phyloP scores from a whole-genome alignment of 495 filamentous ascomycete genomes.

The Trichoderma reesei region DNA sequence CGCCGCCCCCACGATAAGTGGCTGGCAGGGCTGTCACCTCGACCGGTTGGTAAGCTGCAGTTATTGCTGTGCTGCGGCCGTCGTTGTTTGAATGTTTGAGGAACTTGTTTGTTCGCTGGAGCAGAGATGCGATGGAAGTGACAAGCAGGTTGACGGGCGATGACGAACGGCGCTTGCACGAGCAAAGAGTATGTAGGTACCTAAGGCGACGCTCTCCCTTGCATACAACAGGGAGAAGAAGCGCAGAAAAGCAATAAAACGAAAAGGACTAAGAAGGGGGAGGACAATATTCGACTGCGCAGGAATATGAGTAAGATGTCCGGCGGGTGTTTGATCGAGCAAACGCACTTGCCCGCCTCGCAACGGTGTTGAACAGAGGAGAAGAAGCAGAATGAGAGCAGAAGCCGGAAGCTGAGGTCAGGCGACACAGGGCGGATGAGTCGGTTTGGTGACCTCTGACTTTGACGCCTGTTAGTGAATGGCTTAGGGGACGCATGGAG shows the following conservation, averaged over 20 bases:
- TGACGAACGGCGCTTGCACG: neutral
- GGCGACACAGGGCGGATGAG: constrained; percentile 8
- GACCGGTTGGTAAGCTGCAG: neutral
- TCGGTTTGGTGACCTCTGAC: neutral
- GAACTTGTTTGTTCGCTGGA: neutral
- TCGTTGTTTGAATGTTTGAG: neutral
- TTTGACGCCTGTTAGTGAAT: neutral
- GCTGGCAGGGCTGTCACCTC: constrained; percentile 5
- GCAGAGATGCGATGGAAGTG: neutral
- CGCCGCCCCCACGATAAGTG: constrained; percentile 9
- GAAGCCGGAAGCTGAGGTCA: neutral
- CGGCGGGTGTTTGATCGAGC: neutral
- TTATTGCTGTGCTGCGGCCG: neutral
- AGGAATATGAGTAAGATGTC: constrained; percentile 2
- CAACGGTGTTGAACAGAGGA: neutral
- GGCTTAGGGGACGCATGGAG: neutral
- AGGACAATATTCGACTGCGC: neutral
- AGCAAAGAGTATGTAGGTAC: neutral
- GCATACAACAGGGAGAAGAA: neutral
- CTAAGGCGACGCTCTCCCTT: neutral
- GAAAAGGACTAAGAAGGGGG: neutral
- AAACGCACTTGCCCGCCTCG: neutral
- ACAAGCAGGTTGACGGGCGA: neutral
- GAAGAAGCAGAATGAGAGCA: too few relatives aligned
- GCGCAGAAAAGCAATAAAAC: neutral